Conservation (phyloP, 2,329 filamentous ascomycete genomes). For the Pseudomassariella vexata region DNA sequence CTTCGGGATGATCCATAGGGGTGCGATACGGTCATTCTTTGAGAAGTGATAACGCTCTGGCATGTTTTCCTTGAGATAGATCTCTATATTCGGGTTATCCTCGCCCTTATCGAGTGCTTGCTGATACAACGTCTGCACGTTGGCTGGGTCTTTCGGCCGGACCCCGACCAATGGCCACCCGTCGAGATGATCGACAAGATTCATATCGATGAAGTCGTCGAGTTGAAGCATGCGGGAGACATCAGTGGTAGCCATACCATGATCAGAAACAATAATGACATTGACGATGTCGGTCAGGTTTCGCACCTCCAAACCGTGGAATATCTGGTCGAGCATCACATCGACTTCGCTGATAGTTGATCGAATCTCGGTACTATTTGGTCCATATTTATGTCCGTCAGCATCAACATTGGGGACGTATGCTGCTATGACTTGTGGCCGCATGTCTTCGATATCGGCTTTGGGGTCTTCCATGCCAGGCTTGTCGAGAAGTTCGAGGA, state of each 20-base stretch:
- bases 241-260: constrained; percentile 95
- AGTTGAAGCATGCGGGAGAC: constrained; percentile 75
- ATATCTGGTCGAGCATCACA: constrained; percentile 70
- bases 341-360: constrained; percentile 76
- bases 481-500: constrained; percentile 78
- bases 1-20: constrained; percentile 89
- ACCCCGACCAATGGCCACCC: constrained; percentile 93
- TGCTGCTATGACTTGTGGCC: constrained; percentile 87
- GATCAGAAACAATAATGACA: constrained; percentile 91
- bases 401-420: constrained; percentile 92
- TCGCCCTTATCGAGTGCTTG: constrained; percentile 50
- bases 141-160: constrained; percentile 64
- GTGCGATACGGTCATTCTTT: constrained; percentile 83
- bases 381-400: constrained; percentile 82
- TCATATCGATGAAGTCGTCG: constrained; percentile 78
- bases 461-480: constrained; percentile 62
- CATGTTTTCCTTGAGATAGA: constrained; percentile 89
- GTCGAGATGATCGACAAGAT: constrained; percentile 75
- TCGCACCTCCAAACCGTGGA: constrained; percentile 69
- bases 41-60: constrained; percentile 88
- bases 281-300: constrained; percentile 91
- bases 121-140: constrained; percentile 64
- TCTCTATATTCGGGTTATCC: constrained; percentile 66
- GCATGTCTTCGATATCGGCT: constrained; percentile 43
- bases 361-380: constrained; percentile 89